These are phyloP conservation scores for Ophiocordyceps camponoti-saundersi DNA, from an alignment of 2,329 filamentous ascomycete species.

Conservation along the genomic window DNA sequence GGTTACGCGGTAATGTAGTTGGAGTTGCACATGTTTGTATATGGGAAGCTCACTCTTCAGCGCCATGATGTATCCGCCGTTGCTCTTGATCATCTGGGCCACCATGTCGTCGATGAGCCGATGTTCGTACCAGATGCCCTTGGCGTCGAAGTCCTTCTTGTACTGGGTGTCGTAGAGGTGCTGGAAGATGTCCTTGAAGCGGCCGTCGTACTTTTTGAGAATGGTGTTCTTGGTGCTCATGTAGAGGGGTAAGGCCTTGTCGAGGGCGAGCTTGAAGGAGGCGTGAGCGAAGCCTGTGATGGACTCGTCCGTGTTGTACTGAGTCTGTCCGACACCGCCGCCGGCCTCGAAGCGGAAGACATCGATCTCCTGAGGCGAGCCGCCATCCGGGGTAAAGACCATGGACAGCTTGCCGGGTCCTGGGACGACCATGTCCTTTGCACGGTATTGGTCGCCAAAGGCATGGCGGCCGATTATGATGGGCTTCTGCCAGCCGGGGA, in stretches of 20 bases:
- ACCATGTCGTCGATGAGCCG: constrained; percentile 99
- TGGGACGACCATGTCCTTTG: constrained; percentile 74
- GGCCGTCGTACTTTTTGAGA: constrained; percentile 93
- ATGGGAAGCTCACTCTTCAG: constrained; percentile 70
- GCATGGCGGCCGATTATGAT: constrained; percentile 98
- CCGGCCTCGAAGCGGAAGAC: constrained; percentile 79
- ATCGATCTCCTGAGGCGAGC: constrained; percentile 68
- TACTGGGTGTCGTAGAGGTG: constrained; percentile 82
- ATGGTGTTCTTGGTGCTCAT: constrained; percentile 99
- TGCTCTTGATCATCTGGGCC: constrained; percentile 98
- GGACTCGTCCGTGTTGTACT: constrained; percentile 97
- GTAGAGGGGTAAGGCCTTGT: constrained; percentile 83
- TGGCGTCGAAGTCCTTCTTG: constrained; percentile 74
- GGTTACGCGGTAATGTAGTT: too few species aligned
- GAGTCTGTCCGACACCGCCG: constrained; percentile 80
- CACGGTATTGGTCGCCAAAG: constrained; percentile 96
- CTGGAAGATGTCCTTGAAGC: constrained; percentile 99
- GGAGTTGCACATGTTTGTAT: too few species aligned
- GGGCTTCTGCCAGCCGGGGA: constrained; percentile 95
- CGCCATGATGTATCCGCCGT: constrained; percentile 90
- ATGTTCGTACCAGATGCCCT: constrained; percentile 98
- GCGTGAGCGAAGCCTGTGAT: constrained; percentile 92
- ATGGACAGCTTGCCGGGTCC: constrained; percentile 81
- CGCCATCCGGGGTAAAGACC: constrained; percentile 79
- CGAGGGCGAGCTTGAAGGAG: constrained; percentile 85